phyloP scores from a whole-genome alignment of 768 basidiomycete species.

The Termitomyces sp. region DNA sequence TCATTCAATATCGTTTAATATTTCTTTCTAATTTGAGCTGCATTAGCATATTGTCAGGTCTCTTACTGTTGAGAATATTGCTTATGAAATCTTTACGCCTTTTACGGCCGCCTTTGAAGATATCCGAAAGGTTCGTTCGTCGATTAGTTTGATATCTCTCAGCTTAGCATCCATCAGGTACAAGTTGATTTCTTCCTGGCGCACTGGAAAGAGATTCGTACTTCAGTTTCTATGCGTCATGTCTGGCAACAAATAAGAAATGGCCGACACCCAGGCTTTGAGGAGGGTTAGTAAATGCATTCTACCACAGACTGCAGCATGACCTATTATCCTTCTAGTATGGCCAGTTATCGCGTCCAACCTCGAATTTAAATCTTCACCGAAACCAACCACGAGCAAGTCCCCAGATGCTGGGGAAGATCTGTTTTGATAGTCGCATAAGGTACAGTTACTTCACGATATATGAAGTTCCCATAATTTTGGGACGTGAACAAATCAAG shows the following conservation, averaged over 20 bases:
- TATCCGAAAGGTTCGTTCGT: slow-evolving; percentile 55
- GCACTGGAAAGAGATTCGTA: slow-evolving; percentile 78
- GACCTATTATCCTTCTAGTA: slow-evolving; percentile 28
- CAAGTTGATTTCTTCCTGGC: slow-evolving; percentile 75
- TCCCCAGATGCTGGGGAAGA: slow-evolving; percentile 14
- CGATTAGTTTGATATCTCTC: slow-evolving; percentile 26
- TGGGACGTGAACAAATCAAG: background rate
- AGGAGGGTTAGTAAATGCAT: slow-evolving; percentile 51
- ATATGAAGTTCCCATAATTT: background rate
- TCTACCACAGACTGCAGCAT: slow-evolving; percentile 9
- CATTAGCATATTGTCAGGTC: slow-evolving; percentile 71
- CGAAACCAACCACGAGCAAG: slow-evolving; percentile 9
- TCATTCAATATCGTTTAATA: background rate
- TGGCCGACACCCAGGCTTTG: slow-evolving; percentile 83
- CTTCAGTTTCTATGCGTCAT: slow-evolving; percentile 76
- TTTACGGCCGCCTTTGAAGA: slow-evolving; percentile 81
- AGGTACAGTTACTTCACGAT: background rate
- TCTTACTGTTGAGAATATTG: slow-evolving; percentile 74
- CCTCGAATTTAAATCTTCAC: slow-evolving; percentile 50
- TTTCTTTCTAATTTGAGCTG: background rate
- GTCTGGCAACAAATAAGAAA: slow-evolving; percentile 84
- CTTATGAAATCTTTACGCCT: slow-evolving; percentile 80
- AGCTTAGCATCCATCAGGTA: slow-evolving; percentile 42
- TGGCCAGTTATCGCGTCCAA: slow-evolving; percentile 65
- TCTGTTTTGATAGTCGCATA: background rate